Evolutionary conservation across 805 yeast species (phyloP).

Genomic region (Candida dajiaensis): DNA sequence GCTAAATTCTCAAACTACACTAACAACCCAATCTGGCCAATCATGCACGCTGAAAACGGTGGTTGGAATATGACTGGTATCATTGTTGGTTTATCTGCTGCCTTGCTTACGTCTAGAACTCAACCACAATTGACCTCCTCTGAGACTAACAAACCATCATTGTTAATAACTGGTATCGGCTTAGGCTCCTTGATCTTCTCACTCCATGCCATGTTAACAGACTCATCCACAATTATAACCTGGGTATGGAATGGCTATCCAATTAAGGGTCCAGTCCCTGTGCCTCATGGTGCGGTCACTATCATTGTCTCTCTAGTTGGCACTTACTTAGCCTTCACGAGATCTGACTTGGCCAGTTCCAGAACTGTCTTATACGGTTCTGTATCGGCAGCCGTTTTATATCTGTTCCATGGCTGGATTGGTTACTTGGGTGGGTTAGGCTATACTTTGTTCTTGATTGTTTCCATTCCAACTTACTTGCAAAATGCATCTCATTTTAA

Average conservation of each 20-base stretch:
- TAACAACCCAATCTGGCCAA: conserved; percentile 95
- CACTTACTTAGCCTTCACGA: conserved; percentile 35
- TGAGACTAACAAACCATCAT: conserved; percentile 30
- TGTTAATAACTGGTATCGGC: conserved; percentile 53
- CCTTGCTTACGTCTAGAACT: conserved; percentile 49
- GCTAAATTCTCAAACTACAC: conserved; percentile 73
- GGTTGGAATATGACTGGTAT: conserved; percentile 78
- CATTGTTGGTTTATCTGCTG: conserved; percentile 54
- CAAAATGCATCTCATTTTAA: conserved; percentile 49
- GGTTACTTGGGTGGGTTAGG: conserved; percentile 71
- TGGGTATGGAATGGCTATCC: conserved; percentile 99
- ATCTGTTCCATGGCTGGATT: conserved; percentile 54
- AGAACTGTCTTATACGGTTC: conserved; percentile 45
- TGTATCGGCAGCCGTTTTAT: conserved; percentile 33
- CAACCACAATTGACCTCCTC: neutral
- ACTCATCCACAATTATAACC: conserved; percentile 77
- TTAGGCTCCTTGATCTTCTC: conserved; percentile 74
- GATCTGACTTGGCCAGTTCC: conserved; percentile 15
- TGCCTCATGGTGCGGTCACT: conserved; percentile 69
- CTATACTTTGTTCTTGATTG: conserved; percentile 57
- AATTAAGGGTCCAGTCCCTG: conserved; percentile 78
- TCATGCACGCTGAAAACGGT: conserved; percentile 78
- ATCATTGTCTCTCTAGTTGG: conserved; percentile 58
- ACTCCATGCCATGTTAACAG: conserved; percentile 69
- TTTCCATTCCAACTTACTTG: conserved; percentile 60